A percentile compares a stretch with the other conserved stretches of the same genome.
These are phyloP conservation scores for Neofusicoccum umdonicola DNA, from an alignment of 2,329 filamentous ascomycete species.

Conservation along the genomic window DNA sequence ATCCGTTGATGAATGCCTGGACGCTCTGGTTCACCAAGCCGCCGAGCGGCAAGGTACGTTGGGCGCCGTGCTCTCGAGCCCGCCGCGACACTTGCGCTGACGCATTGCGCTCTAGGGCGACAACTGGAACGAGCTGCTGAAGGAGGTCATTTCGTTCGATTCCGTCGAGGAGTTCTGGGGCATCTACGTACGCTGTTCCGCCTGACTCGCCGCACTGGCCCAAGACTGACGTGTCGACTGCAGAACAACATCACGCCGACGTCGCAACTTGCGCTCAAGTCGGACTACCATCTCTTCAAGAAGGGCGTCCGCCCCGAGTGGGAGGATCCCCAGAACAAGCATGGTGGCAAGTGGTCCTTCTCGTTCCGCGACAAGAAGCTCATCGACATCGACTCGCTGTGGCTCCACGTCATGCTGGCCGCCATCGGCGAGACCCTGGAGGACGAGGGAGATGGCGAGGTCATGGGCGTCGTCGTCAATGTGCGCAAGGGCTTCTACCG, in stretches of 20 bases:
- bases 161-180: conserved; percentile 99
- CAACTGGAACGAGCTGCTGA: conserved; percentile 97
- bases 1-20: conserved; percentile 96
- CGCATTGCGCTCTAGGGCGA: conserved; percentile 63
- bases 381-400: conserved; percentile 89
- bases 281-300: conserved; percentile 99
- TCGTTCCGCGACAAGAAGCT: conserved; percentile 94
- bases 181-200: conserved; percentile 74
- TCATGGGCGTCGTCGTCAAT: conserved; percentile 99
- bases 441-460: conserved; percentile 88
- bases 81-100: neutral
- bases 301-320: conserved; percentile 94
- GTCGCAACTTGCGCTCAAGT: conserved; percentile 93
- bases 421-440: conserved; percentile 98
- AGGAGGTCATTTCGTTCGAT: conserved; percentile 98
- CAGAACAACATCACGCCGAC: conserved; percentile 98
- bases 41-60: conserved; percentile 80
- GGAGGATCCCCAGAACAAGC: conserved; percentile 98
- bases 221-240: conserved; percentile 10
- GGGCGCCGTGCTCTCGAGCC: neutral
- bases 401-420: conserved; percentile 94
- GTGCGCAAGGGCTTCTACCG: conserved; percentile 98
- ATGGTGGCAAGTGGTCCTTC: conserved; percentile 98
- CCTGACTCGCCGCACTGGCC: neutral
- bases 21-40: conserved; percentile 99